Percentiles rank a stretch among this genome's conserved stretches.
phyloP scores from a whole-genome alignment of 768 basidiomycete genomes.

The Pluteus cervinus region DNA sequence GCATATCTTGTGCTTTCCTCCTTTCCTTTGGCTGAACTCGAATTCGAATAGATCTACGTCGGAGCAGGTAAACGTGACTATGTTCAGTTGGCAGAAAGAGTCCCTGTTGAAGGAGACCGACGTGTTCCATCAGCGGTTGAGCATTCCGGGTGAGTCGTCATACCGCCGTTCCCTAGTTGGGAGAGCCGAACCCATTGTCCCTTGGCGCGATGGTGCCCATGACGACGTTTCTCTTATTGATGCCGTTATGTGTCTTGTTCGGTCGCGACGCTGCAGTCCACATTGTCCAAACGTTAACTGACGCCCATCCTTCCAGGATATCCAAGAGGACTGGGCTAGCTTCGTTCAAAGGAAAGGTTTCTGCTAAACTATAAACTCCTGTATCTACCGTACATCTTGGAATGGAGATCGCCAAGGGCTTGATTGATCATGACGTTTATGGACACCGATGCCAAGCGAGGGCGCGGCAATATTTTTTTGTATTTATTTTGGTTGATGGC shows the following conservation, averaged over 20 bases:
- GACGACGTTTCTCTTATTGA: slow-evolving; percentile 21
- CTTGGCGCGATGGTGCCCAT: slow-evolving; percentile 29
- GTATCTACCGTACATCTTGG: slow-evolving; percentile 1
- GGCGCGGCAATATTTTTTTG: slow-evolving; percentile 11
- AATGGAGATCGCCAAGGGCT: slow-evolving; percentile 10
- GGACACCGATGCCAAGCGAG: background rate
- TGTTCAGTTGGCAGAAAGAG: slow-evolving; percentile 57
- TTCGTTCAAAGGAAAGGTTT: slow-evolving; percentile 46
- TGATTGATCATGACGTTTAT: slow-evolving; percentile 12
- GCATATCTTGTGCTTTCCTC: slow-evolving; percentile 13
- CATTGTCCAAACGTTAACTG: too few relatives aligned
- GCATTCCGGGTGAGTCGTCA: slow-evolving; percentile 68
- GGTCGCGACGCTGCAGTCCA: too few relatives aligned
- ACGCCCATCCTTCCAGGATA: slow-evolving; percentile 39
- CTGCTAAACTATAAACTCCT: slow-evolving; percentile 33
- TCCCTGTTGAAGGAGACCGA: slow-evolving; percentile 44
- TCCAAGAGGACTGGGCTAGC: slow-evolving; percentile 64
- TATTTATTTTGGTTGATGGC: slow-evolving; percentile 7
- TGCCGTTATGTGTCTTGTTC: slow-evolving; percentile 3
- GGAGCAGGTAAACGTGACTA: slow-evolving; percentile 73
- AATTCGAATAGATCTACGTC: slow-evolving; percentile 58
- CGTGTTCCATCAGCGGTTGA: slow-evolving; percentile 56
- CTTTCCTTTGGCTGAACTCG: slow-evolving; percentile 4
- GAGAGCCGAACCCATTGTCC: slow-evolving; percentile 5
- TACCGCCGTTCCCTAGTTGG: background rate